Conservation (phyloP, 2,329 filamentous ascomycete genomes). For the Aspergillus sp. region DNA sequence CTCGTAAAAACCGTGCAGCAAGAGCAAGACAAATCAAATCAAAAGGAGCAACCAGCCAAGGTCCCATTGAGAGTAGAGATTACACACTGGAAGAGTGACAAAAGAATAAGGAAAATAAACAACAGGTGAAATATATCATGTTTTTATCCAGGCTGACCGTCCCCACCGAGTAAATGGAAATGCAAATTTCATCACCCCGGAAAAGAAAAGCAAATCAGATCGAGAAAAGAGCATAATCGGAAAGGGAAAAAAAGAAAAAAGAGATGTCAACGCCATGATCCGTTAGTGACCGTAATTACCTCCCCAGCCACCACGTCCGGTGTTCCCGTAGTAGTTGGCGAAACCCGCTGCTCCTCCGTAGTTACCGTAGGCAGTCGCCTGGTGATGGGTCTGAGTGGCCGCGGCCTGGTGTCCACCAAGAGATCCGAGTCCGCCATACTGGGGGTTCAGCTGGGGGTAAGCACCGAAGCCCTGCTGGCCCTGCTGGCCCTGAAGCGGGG, state of each 20-base stretch:
- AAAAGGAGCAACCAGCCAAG: slow-evolving; percentile 34
- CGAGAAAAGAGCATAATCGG: slow-evolving; percentile 2
- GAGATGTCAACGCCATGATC: slow-evolving; percentile 24
- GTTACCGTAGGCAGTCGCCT: slow-evolving; percentile 42
- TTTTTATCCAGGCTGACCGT: slow-evolving; percentile 17
- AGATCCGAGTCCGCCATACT: slow-evolving; percentile 50
- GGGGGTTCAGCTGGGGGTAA: slow-evolving; percentile 56
- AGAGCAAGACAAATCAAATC: slow-evolving; percentile 19
- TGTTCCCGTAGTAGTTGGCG: slow-evolving; percentile 45
- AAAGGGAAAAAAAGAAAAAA: slow-evolving; percentile 10
- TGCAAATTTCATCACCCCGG: slow-evolving; percentile 28
- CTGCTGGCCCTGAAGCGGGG: slow-evolving; percentile 54
- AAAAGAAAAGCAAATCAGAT: slow-evolving; percentile 27
- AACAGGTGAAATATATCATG: slow-evolving; percentile 19
- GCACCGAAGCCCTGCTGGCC: slow-evolving; percentile 57
- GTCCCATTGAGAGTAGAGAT: slow-evolving; percentile 41
- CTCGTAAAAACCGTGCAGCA: slow-evolving; percentile 29
- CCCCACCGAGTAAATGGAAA: slow-evolving; percentile 25
- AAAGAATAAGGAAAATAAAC: slow-evolving; percentile 8
- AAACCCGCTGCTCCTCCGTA: slow-evolving; percentile 43
- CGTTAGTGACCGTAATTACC: slow-evolving; percentile 48
- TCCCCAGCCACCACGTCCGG: slow-evolving; percentile 45
- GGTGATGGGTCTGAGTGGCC: slow-evolving; percentile 41
- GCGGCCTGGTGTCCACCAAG: slow-evolving; percentile 43
- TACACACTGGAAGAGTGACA: slow-evolving; percentile 30